Base-by-base conservation (phyloP, 495 filamentous ascomycete species). In the Pseudotulostoma volvatum region DNA sequence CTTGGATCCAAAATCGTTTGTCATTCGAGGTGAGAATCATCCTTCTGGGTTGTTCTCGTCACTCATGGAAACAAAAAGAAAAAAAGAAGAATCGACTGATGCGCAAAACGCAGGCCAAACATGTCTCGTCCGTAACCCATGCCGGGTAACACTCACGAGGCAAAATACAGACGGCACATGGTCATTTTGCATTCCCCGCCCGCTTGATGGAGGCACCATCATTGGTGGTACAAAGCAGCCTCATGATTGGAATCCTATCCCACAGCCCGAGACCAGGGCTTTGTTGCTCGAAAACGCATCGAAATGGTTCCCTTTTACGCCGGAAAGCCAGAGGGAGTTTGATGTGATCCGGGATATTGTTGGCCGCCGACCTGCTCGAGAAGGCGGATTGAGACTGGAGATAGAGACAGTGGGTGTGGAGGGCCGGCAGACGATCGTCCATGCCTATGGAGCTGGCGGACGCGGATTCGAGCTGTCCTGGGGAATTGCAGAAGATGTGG, bases 171-270 rank as follows among this genome's bases (percentile, higher is more conserved):
- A 76, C 45, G 73, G 73, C 0, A 60, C 54, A 19, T 78, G 72
- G 72, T 68, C 66, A 13, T 77, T 77, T 49, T 70, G 57, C 37
- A 67, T 79, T 2, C 71, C 75, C 2, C 67, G 75, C 1, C 66
- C 66, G 1, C 66, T 73, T 15, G 60, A 67, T 3, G 73, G 73
- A 1, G 75, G 73, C 0, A 78, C 73, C 0, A 57, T 78, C 17
- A 70, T 79, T 33, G 75, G 75, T 9, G 75, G 74, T 0, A 78
- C 74, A 4, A 77, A 76, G 43, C 66, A 77, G 44, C 63, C 66
- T 1, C 53, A 67, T 35, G 56, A 75, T 41, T 77, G 70, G 69
- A 60, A 68, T 40, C 56, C 60, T 1, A 55, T 61, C 32, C 66
- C 71, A 2, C 62, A 53, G 0, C 39, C 39, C 7, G 66, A 68